These are phyloP conservation scores for Nakaseomyces bracarensis DNA, from an alignment of 1,139 yeast species.

Conservation along the genomic window DNA sequence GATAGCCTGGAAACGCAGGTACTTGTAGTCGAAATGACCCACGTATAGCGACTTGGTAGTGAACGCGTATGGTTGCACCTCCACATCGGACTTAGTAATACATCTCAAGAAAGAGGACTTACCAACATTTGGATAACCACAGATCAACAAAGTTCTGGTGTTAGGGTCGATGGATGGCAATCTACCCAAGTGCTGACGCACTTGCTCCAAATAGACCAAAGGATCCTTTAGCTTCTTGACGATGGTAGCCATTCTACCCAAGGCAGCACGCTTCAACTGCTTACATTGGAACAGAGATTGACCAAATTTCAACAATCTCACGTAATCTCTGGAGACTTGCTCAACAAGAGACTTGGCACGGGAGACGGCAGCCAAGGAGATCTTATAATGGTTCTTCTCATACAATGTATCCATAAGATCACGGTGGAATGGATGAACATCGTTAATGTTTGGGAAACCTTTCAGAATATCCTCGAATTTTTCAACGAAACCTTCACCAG, in stretches of 20 bases:
- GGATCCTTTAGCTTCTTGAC: slow-evolving; percentile 93
- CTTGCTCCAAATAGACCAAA: slow-evolving; percentile 87
- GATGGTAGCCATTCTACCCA: slow-evolving; percentile 99
- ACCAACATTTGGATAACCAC: slow-evolving; percentile 99
- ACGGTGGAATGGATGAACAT: slow-evolving; percentile 96
- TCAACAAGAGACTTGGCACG: slow-evolving; percentile 91
- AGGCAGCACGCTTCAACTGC: slow-evolving; percentile 95
- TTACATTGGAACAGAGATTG: slow-evolving; percentile 97
- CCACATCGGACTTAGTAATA: slow-evolving; percentile 97
- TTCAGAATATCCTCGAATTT: slow-evolving; percentile 76
- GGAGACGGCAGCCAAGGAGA: slow-evolving; percentile 90
- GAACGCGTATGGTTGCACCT: slow-evolving; percentile 98
- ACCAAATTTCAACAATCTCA: slow-evolving; percentile 87
- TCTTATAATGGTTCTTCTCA: slow-evolving; percentile 96
- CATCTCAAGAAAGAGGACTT: slow-evolving; percentile 89
- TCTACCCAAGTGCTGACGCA: slow-evolving; percentile 98
- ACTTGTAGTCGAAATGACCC: slow-evolving; percentile 96
- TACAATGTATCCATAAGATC: slow-evolving; percentile 95
- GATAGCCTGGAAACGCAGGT: slow-evolving; percentile 94
- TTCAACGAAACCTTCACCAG: slow-evolving; percentile 92
- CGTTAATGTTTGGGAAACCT: slow-evolving; percentile 94
- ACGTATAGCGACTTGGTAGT: slow-evolving; percentile 92
- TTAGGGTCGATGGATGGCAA: slow-evolving; percentile 97
- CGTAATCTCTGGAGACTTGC: slow-evolving; percentile 92
- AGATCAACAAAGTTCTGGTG: slow-evolving; percentile 90